A percentile compares a stretch with the other conserved stretches of the same genome.
phyloP scores from a whole-genome alignment of 176 grass and related monocot genomes.

The Eremochloa ophiuroides region DNA sequence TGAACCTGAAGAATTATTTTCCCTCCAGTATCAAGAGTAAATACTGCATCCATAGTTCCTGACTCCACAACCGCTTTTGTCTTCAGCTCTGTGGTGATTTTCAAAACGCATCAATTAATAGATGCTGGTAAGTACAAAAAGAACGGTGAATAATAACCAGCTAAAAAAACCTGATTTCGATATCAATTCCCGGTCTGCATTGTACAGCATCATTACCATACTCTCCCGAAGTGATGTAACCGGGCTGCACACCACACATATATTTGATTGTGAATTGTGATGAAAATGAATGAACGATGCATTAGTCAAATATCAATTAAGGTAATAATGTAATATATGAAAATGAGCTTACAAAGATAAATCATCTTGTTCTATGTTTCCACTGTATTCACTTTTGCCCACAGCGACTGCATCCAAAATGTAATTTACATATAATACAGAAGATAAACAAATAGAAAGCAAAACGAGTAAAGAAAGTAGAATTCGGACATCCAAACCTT shows the following conservation, averaged over 20 bases:
- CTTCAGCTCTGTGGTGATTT: slow-evolving; percentile 30
- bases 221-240: slow-evolving; percentile 44
- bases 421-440: neutral
- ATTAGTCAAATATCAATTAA: neutral
- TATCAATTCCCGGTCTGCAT: slow-evolving; percentile 24
- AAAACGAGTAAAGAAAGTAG: neutral
- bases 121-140: neutral
- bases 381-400: slow-evolving; percentile 36
- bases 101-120: neutral
- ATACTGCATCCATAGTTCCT: slow-evolving; percentile 33
- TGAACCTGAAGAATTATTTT: slow-evolving; percentile 28
- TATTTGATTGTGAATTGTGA: neutral
- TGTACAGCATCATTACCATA: slow-evolving; percentile 38
- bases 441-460: neutral
- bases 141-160: neutral
- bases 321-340: neutral
- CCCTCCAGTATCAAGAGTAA: slow-evolving; percentile 26
- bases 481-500: slow-evolving; percentile 16
- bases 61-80: slow-evolving; percentile 33
- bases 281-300: neutral
- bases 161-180: slow-evolving; percentile 29
- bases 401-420: slow-evolving; percentile 20
- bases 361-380: slow-evolving; percentile 21
- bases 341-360: slow-evolving; percentile 42
- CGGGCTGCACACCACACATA: slow-evolving; percentile 21